Evolutionary conservation across 2,329 filamentous ascomycete genomes (phyloP).

Genomic region (Claviceps sorghi): DNA sequence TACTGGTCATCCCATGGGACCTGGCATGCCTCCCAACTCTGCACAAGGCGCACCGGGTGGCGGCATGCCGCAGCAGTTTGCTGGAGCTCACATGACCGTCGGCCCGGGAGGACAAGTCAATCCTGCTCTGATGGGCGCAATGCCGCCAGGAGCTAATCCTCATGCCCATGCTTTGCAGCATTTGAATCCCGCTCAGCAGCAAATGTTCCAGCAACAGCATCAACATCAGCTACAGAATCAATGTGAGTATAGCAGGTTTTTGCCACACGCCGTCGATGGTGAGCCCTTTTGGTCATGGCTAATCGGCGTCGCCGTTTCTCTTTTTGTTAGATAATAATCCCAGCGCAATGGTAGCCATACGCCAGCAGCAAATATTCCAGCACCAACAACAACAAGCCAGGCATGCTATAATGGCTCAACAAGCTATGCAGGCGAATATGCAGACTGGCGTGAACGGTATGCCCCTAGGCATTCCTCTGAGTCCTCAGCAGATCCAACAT

Average conservation of each 20-base stretch:
- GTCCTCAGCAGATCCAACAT: slow-evolving; percentile 35
- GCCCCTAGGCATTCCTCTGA: slow-evolving; percentile 38
- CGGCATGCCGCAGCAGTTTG: slow-evolving; percentile 52
- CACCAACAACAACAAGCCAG: slow-evolving; percentile 39
- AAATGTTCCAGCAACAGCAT: slow-evolving; percentile 43
- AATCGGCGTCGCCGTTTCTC: not conserved
- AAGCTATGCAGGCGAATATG: slow-evolving; percentile 39
- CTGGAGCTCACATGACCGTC: slow-evolving; percentile 50
- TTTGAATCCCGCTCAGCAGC: slow-evolving; percentile 45
- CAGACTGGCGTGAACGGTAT: slow-evolving; percentile 27
- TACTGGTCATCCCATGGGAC: slow-evolving; percentile 48
- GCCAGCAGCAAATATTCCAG: slow-evolving; percentile 43
- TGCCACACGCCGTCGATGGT: too few relatives aligned
- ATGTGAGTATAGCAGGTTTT: slow-evolving; percentile 14
- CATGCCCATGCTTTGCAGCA: slow-evolving; percentile 61
- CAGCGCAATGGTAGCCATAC: slow-evolving; percentile 25
- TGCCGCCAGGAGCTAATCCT: slow-evolving; percentile 53
- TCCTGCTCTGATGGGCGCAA: slow-evolving; percentile 61
- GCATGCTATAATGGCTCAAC: slow-evolving; percentile 40
- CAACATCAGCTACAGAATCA: slow-evolving; percentile 21
- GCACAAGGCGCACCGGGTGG: slow-evolving; percentile 52
- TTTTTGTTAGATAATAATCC: slow-evolving; percentile 20
- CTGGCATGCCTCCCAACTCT: slow-evolving; percentile 51
- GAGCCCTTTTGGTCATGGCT: not conserved
- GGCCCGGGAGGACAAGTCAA: slow-evolving; percentile 59